Conservation (phyloP, 2,329 filamentous ascomycete species). For the Neonectria sp. region DNA sequence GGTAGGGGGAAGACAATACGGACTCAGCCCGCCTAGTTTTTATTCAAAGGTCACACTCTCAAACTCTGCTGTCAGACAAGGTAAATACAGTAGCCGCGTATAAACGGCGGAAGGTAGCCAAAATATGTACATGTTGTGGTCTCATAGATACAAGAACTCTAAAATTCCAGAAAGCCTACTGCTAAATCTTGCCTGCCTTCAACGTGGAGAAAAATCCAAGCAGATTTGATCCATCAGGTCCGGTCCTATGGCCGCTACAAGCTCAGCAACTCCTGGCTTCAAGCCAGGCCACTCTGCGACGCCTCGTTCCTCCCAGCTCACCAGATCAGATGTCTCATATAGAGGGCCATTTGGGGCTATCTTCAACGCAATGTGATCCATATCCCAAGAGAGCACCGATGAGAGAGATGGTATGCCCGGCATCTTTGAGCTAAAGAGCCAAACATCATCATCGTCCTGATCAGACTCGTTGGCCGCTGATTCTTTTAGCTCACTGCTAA, state of each 20-base stretch:
- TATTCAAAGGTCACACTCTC: background rate
- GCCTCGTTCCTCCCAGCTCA: conserved; percentile 70
- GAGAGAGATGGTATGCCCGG: conserved; percentile 74
- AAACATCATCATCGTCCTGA: conserved; percentile 39
- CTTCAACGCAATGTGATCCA: conserved; percentile 72
- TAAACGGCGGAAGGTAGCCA: background rate
- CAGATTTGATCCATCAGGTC: conserved; percentile 71
- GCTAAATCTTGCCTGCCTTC: conserved; percentile 6
- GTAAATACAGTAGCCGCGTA: background rate
- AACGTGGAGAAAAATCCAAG: conserved; percentile 64
- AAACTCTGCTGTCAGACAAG: background rate
- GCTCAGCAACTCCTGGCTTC: conserved; percentile 76
- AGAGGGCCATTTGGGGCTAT: conserved; percentile 57
- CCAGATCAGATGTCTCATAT: conserved; percentile 66
- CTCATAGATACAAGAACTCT: background rate
- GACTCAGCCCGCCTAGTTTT: background rate
- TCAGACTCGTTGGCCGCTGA: conserved; percentile 30
- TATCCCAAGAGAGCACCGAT: conserved; percentile 68
- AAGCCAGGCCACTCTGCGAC: conserved; percentile 66
- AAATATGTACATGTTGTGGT: background rate
- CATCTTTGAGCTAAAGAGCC: conserved; percentile 74
- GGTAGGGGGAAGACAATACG: background rate
- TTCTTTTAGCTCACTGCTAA: conserved; percentile 15
- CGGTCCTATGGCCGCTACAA: conserved; percentile 76
- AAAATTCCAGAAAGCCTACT: background rate